phyloP scores from a whole-genome alignment of 352 stramenopile species.

The Globisporangium paddicum region DNA sequence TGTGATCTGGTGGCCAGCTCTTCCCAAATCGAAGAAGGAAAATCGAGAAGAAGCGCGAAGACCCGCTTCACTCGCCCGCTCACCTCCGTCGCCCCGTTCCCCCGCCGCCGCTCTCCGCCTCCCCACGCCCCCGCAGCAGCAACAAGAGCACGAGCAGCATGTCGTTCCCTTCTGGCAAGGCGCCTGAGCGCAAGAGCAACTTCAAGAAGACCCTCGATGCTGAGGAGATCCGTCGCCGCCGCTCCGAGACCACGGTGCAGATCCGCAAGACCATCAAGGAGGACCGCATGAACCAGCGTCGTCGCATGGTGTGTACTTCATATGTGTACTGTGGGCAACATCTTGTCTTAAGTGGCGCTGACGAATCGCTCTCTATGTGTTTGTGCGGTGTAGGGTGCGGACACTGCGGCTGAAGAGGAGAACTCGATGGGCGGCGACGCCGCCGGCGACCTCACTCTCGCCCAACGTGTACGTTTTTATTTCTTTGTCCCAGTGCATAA shows the following conservation, averaged over 20 bases:
- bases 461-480: slow-evolving; percentile 45
- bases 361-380: slow-evolving; percentile 7
- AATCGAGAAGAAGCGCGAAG: slow-evolving; percentile 4
- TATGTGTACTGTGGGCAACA: slow-evolving; percentile 2
- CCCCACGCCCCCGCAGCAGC: neutral
- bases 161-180: slow-evolving; percentile 67
- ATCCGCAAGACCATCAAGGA: slow-evolving; percentile 87
- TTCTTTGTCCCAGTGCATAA: neutral
- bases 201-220: slow-evolving; percentile 89
- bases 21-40: slow-evolving; percentile 1
- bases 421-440: slow-evolving; percentile 26
- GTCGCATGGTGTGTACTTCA: slow-evolving; percentile 57
- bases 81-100: neutral
- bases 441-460: slow-evolving; percentile 43
- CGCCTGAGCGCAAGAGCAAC: slow-evolving; percentile 72
- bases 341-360: neutral
- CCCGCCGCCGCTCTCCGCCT: neutral
- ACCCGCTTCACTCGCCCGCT: neutral
- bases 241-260: slow-evolving; percentile 80
- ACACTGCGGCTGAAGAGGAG: slow-evolving; percentile 22
- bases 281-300: slow-evolving; percentile 80
- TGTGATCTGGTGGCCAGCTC: too few species aligned
- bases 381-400: slow-evolving; percentile 12
- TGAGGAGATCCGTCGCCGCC: slow-evolving; percentile 64
- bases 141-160: slow-evolving; percentile 22